A percentile compares a stretch with the other conserved stretches of the same genome.
Conservation (phyloP, 345 rosid genomes). For the Salix caprea region DNA sequence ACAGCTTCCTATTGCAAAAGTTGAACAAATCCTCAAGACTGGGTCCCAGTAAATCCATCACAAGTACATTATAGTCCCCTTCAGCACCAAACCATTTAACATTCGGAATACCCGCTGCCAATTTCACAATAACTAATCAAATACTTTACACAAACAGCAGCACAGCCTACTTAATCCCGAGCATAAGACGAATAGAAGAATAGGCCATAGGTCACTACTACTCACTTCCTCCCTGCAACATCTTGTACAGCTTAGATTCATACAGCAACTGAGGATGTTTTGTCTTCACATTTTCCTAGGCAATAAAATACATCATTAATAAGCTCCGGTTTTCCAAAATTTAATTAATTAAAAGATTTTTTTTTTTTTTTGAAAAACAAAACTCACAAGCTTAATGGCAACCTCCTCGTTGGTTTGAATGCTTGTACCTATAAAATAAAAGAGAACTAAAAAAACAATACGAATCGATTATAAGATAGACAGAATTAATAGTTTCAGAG, state of each 20-base stretch:
- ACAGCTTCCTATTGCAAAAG: slow-evolving; percentile 79
- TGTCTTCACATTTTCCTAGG: slow-evolving; percentile 82
- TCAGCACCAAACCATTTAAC: slow-evolving; percentile 83
- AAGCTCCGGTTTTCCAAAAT: not conserved
- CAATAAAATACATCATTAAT: not conserved
- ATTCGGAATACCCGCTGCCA: slow-evolving; percentile 75
- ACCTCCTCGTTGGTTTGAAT: slow-evolving; percentile 89
- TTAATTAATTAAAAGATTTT: too few species aligned
- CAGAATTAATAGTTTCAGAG: not conserved
- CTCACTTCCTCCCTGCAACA: slow-evolving; percentile 95
- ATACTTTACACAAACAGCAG: not conserved
- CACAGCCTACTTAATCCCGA: not conserved
- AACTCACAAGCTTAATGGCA: slow-evolving; percentile 90
- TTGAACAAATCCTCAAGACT: slow-evolving; percentile 92
- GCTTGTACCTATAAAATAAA: slow-evolving; percentile 54
- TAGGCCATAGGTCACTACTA: too few species aligned
- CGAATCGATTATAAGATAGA: not conserved
- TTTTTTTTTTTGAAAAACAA: not conserved
- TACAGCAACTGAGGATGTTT: slow-evolving; percentile 88
- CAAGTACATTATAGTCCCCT: slow-evolving; percentile 84
- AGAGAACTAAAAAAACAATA: not conserved
- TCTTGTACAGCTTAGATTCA: slow-evolving; percentile 80
- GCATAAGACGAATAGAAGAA: not conserved
- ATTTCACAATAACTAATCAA: slow-evolving; percentile 9
- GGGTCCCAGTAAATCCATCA: slow-evolving; percentile 84